Evolutionary conservation across 2,329 filamentous ascomycete genomes (phyloP).

Genomic region (Scedosporium minutisporum): DNA sequence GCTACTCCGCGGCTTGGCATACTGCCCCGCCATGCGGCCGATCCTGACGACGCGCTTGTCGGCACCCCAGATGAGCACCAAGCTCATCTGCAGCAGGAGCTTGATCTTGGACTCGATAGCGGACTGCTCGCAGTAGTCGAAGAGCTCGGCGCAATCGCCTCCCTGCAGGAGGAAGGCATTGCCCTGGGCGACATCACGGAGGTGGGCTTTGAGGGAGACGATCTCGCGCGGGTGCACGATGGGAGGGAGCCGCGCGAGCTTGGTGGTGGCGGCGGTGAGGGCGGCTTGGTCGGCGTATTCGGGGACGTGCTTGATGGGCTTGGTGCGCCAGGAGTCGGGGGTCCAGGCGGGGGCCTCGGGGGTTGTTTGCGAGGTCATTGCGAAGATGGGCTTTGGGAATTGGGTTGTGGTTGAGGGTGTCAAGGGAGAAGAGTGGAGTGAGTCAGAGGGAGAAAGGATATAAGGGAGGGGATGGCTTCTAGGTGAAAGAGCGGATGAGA

Average conservation of each 20-base stretch:
- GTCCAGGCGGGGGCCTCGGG: constrained; percentile 31
- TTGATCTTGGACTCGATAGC: constrained; percentile 96
- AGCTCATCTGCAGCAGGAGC: constrained; percentile 89
- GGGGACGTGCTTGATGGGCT: constrained; percentile 70
- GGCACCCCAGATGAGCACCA: constrained; percentile 85
- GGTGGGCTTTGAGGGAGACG: constrained; percentile 62
- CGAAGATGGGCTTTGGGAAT: neutral
- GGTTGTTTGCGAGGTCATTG: neutral
- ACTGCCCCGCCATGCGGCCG: constrained; percentile 93
- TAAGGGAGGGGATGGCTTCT: neutral
- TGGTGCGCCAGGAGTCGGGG: constrained; percentile 62
- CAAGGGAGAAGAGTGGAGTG: neutral
- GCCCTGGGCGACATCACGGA: constrained; percentile 79
- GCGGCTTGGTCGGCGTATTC: constrained; percentile 54
- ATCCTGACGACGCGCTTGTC: constrained; percentile 81
- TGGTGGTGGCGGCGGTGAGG: constrained; percentile 49
- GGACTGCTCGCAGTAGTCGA: constrained; percentile 85
- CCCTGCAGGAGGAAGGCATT: constrained; percentile 92
- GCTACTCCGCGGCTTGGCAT: constrained; percentile 88
- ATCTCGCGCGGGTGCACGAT: constrained; percentile 77
- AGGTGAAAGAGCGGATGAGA: neutral
- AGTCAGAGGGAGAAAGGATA: neutral
- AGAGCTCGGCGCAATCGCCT: constrained; percentile 93
- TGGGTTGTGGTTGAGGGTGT: neutral
- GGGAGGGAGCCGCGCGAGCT: constrained; percentile 62